Conservation (phyloP, 2,329 filamentous ascomycete species). For the Talaromyces islandicus region DNA sequence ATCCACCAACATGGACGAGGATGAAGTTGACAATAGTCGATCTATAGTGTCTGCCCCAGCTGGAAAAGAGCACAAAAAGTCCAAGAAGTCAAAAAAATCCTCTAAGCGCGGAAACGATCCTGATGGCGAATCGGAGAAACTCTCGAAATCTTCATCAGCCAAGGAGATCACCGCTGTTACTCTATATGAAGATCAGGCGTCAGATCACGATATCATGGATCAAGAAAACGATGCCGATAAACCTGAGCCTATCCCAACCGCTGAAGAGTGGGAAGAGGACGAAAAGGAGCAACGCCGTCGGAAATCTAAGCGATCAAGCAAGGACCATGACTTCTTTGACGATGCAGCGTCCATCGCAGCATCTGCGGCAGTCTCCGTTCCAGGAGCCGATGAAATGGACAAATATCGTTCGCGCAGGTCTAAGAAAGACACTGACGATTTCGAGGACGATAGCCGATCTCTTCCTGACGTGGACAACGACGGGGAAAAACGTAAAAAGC, state of each 20-base stretch:
- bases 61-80: slow-evolving; percentile 7
- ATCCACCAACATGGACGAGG: neutral
- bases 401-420: slow-evolving; percentile 16
- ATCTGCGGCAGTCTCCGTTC: slow-evolving; percentile 2
- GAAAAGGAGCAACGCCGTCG: slow-evolving; percentile 2
- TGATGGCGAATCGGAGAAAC: slow-evolving; percentile 14
- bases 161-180: neutral
- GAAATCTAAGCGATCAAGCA: slow-evolving; percentile 5
- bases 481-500: slow-evolving; percentile 19
- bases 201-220: neutral
- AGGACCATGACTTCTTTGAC: slow-evolving; percentile 4
- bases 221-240: neutral
- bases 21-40: neutral
- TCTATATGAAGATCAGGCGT: neutral
- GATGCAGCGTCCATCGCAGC: slow-evolving; percentile 6
- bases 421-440: slow-evolving; percentile 5
- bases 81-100: slow-evolving; percentile 15
- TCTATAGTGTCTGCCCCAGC: slow-evolving; percentile 18
- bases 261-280: slow-evolving; percentile 2
- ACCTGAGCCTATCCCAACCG: neutral
- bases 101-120: slow-evolving; percentile 17
- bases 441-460: slow-evolving; percentile 16
- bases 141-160: neutral
- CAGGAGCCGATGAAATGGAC: slow-evolving; percentile 10
- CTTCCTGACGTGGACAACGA: slow-evolving; percentile 18